Evolutionary conservation across 2,329 filamentous ascomycete genomes (phyloP).

Genomic region (Penicillium brevicompactum): DNA sequence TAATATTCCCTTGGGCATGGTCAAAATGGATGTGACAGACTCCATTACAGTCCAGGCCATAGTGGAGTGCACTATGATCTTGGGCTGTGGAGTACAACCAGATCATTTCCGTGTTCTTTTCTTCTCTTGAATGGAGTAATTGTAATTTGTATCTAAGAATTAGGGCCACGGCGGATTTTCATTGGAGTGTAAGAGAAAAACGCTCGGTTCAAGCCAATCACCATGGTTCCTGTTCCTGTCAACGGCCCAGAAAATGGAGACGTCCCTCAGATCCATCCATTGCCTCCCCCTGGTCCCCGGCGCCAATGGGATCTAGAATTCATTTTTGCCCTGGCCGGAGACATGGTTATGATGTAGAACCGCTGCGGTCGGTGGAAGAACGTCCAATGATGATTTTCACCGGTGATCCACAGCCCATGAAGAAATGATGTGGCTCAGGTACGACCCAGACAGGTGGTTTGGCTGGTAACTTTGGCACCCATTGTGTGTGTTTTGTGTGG

Average conservation of each 20-base stretch:
- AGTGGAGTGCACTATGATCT: conserved; percentile 10
- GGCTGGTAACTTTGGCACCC: conserved; percentile 11
- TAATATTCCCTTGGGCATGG: not conserved
- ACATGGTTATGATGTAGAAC: conserved; percentile 4
- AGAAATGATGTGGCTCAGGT: conserved; percentile 1
- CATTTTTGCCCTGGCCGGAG: not conserved
- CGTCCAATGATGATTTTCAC: conserved; percentile 1
- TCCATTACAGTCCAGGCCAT: conserved; percentile 13
- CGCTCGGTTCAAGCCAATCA: conserved; percentile 11
- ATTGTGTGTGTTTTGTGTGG: not conserved
- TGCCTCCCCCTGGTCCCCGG: conserved; percentile 7
- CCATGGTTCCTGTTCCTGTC: conserved; percentile 7
- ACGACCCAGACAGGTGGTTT: conserved; percentile 6
- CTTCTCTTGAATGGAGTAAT: not conserved
- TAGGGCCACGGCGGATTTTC: not conserved
- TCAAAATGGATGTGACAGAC: not conserved
- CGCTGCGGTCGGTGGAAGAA: not conserved
- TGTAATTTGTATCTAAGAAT: not conserved
- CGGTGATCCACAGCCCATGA: conserved; percentile 3
- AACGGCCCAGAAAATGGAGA: conserved; percentile 1
- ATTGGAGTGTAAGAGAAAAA: conserved; percentile 2
- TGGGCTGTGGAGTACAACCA: conserved; percentile 11
- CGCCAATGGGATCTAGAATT: conserved; percentile 1
- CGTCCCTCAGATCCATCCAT: conserved; percentile 4
- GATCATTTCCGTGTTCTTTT: not conserved